Base-by-base conservation (phyloP, 345 rosid species). In the Fremontodendron californicum region DNA sequence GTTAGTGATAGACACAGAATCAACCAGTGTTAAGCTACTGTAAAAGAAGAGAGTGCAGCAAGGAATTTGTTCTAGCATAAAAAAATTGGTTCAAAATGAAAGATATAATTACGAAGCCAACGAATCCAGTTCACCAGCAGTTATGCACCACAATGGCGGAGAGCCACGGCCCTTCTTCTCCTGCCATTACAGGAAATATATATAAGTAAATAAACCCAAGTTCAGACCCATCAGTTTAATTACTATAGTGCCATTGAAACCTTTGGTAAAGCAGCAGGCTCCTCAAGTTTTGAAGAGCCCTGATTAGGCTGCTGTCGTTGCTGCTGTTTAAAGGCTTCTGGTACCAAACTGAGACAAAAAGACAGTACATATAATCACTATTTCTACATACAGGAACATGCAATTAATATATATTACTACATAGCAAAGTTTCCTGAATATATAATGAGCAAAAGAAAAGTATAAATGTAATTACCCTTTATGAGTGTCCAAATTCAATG, bases 141-240 rank as follows among this genome's bases (percentile, higher is more conserved):
- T 92, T 66, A 95, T 84, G 78, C 86, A 82, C 94, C 98, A 93
- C 71, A 90, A 49, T 0, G 92, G 98, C 63, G 97, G 86, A 76
- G 94, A 45, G 27, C 81, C 87, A 18, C 93, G 94, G 60, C 92
- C 88, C 74, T 91, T 95, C 85, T 91, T 93, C 89, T 91, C 98
- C 98, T 95, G 84, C 18, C 82, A 78, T 49, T 42, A 60, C 9
- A 54, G 18, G 62, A 66, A 19, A 5, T 39, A 55, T 40, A 5
- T 39, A 55, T 40, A 40, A 65, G 39, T 9, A 23, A 77, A 52
- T 40, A 58, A 42, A 29, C 29, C 37, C 55, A 43, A 43, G 2
- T 25, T 60, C 68, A 74, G 29, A 60, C 60, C 68, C 35, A 60
- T 25, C 40, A 5, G 2, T 25, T 57, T 27, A 43, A 60, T 63